These are phyloP conservation scores for Violaceomyces palustris DNA, from an alignment of 1,284 basidiomycete species.

Conservation along the genomic window DNA sequence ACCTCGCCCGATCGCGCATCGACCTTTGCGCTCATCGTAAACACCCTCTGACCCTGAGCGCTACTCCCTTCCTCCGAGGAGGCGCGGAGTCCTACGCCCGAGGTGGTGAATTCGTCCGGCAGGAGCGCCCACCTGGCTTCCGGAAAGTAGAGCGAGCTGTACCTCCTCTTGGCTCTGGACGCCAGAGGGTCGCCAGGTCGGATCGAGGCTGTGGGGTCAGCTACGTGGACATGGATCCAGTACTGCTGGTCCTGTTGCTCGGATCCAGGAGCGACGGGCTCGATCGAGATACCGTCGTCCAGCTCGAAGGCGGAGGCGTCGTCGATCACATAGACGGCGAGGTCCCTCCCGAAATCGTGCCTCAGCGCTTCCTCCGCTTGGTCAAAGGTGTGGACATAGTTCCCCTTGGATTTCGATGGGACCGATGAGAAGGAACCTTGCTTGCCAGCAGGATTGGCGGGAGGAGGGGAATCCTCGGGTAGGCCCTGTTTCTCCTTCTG, in stretches of 20 bases:
- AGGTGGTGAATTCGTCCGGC: constrained; percentile 57
- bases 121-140: constrained; percentile 54
- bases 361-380: constrained; percentile 12
- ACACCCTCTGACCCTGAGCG: constrained; percentile 55
- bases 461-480: constrained; percentile 2
- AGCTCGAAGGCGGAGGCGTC: constrained; percentile 75
- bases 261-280: constrained; percentile 55
- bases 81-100: constrained; percentile 24
- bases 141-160: constrained; percentile 39
- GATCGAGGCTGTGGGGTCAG: constrained; percentile 82
- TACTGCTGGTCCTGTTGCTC: constrained; percentile 33
- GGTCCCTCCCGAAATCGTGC: constrained; percentile 72
- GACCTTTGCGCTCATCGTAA: constrained; percentile 79
- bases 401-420: constrained; percentile 1
- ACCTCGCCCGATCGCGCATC: constrained; percentile 62
- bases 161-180: constrained; percentile 21
- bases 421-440: neutral
- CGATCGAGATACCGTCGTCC: constrained; percentile 85
- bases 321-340: constrained; percentile 86
- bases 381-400: constrained; percentile 9
- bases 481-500: constrained; percentile 5
- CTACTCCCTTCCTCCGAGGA: constrained; percentile 52
- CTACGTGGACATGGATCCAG: constrained; percentile 90
- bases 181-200: constrained; percentile 63
- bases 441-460: neutral